Evolutionary conservation across 306 rosid species (phyloP).

Genomic region (Glycyrrhiza uralensis): DNA sequence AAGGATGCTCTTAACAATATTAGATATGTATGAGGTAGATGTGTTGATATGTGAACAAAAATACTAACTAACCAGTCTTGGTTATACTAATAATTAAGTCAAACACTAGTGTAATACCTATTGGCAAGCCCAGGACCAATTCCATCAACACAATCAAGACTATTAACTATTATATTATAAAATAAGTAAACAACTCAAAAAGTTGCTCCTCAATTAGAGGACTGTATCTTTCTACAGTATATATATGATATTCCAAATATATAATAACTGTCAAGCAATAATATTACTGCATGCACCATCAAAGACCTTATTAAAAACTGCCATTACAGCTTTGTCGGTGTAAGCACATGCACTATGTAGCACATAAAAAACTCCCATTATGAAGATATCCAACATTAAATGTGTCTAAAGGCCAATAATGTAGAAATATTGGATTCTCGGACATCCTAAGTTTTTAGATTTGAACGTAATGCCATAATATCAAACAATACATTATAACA

Average conservation of each 20-base stretch:
- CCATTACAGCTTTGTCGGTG: background rate
- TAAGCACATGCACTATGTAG: background rate
- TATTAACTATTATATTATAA: background rate
- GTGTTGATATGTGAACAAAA: no score
- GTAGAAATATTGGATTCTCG: background rate
- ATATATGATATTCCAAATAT: background rate
- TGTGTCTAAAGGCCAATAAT: background rate
- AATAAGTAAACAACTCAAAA: background rate
- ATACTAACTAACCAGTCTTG: no score
- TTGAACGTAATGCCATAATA: background rate
- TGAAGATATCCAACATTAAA: background rate
- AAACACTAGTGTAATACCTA: background rate
- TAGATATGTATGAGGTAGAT: background rate
- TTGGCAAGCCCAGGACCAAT: background rate
- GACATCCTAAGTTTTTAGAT: background rate
- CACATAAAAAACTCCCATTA: background rate
- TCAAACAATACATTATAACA: background rate
- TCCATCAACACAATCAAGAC: background rate
- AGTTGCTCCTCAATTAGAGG: background rate
- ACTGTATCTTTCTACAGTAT: background rate
- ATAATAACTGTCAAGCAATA: no score
- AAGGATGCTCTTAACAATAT: background rate
- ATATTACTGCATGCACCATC: background rate
- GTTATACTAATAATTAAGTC: background rate
- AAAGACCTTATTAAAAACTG: background rate